phyloP scores from a whole-genome alignment of 768 basidiomycete species.

The Collybia sp. region DNA sequence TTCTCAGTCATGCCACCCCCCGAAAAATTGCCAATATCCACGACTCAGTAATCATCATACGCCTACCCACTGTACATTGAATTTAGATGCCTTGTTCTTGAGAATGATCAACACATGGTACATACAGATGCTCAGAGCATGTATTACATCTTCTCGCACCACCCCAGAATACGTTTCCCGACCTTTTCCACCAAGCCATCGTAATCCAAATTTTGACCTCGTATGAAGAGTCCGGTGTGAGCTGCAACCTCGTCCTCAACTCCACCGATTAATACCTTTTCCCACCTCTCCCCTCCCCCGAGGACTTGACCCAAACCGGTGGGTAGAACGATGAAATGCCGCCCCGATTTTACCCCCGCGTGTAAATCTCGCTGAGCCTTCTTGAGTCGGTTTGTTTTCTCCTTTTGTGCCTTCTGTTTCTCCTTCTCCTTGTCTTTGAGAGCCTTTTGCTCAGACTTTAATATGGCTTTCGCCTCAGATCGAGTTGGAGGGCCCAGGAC shows the following conservation, averaged over 20 bases:
- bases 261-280: conserved; percentile 43
- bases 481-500: conserved; percentile 5
- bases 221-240: conserved; percentile 52
- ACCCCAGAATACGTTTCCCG: conserved; percentile 32
- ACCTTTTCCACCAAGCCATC: conserved; percentile 42
- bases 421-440: conserved; percentile 15
- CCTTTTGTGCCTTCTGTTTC: conserved; percentile 12
- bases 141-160: conserved; percentile 27
- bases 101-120: no score
- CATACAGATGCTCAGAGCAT: no score
- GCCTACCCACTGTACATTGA: no score
- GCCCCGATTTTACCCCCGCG: conserved; percentile 21
- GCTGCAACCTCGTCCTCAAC: conserved; percentile 53
- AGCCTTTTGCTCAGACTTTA: conserved; percentile 12
- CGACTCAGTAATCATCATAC: no score
- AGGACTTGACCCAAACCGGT: conserved; percentile 34
- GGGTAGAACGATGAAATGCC: conserved; percentile 51
- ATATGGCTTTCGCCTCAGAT: conserved; percentile 9
- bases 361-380: conserved; percentile 17
- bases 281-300: conserved; percentile 45
- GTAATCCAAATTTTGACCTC: conserved; percentile 45
- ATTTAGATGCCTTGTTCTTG: no score
- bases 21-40: no score
- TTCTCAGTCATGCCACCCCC: no score
- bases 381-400: conserved; percentile 11